Base-by-base conservation (phyloP, 2,329 filamentous ascomycete genomes). In the Colletotrichum gigasporum region DNA sequence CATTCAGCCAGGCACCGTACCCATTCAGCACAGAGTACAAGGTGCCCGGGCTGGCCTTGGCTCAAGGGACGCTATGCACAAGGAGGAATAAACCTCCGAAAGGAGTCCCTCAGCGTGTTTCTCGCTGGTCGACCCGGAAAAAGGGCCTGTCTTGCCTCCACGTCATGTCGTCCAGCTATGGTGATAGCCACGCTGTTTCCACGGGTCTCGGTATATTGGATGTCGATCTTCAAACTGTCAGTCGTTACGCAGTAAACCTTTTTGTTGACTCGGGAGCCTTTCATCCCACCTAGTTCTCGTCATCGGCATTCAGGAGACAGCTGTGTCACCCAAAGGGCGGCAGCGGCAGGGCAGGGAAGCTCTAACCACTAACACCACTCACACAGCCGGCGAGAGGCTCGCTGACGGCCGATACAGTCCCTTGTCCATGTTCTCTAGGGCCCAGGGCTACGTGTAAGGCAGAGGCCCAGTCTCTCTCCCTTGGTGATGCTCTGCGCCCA, bases 211-310 rank as follows among this genome's bases (percentile, higher is more conserved):
- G 34, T 39, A 51, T 24, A 42, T 59, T 59, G 26, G 24, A 51
- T 35, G 45, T 34, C 18, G 18, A 51, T 59, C 18, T 10, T 20
- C 28, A 3, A 30, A 28, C 24, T 24, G 28, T 30, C 18, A 18
- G 10, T 26, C 14, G 32, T 26, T 37, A n/a, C n/a, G n/a, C n/a
- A n/a, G n/a, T n/a, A n/a, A n/a, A n/a, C n/a, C 10, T 26, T 34
- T 6, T 42, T 22, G 11, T 48, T 32, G 22, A n/a, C 20, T 56
- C 44, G 10, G 14, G n/a, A 16, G 28, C 12, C 24, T 35, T 14
- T 24, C 47, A 18, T 34, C 18, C 45, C 47, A 41, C 54, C 47
- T 57, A 51, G 60, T 63, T 59, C 47, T 63, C 54, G 54, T 45
- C 47, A 41, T 59, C 55, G 39, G 35, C 53, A 34, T 51, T 14